phyloP scores from a whole-genome alignment of 1,139 yeast species.

The Hanseniaspora uvarum region DNA sequence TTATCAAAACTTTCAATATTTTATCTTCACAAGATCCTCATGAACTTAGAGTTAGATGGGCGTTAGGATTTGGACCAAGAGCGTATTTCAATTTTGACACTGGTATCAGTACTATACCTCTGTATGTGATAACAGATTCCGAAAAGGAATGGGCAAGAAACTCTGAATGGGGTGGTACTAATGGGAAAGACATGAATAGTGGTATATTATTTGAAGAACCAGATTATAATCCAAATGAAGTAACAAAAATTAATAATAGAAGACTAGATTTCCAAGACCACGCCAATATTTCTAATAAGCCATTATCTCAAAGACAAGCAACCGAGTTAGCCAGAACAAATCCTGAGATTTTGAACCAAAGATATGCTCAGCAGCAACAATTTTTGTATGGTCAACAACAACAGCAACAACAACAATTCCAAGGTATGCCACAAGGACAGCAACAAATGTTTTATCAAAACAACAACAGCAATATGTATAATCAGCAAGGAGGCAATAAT shows the following conservation, averaged over 20 bases:
- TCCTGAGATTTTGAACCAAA: slow-evolving; percentile 14
- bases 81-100: slow-evolving; percentile 93
- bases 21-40: slow-evolving; percentile 37
- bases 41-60: slow-evolving; percentile 85
- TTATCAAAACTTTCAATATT: slow-evolving; percentile 47
- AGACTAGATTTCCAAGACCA: slow-evolving; percentile 17
- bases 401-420: slow-evolving; percentile 1
- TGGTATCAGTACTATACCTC: slow-evolving; percentile 79
- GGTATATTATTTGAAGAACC: slow-evolving; percentile 93
- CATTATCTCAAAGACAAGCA: slow-evolving; percentile 16
- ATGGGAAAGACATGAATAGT: slow-evolving; percentile 70
- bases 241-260: slow-evolving; percentile 55
- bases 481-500: background rate
- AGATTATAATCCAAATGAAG: slow-evolving; percentile 75
- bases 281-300: slow-evolving; percentile 14
- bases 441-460: background rate
- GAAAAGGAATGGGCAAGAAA: slow-evolving; percentile 79
- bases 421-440: slow-evolving; percentile 4
- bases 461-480: slow-evolving; percentile 16
- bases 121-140: slow-evolving; percentile 82
- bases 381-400: slow-evolving; percentile 3
- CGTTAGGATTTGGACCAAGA: slow-evolving; percentile 97
- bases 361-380: slow-evolving; percentile 16
- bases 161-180: slow-evolving; percentile 98
- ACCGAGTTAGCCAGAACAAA: slow-evolving; percentile 16